Evolutionary conservation across 345 rosid genomes (phyloP).

Genomic region (Acer yangbiense): DNA sequence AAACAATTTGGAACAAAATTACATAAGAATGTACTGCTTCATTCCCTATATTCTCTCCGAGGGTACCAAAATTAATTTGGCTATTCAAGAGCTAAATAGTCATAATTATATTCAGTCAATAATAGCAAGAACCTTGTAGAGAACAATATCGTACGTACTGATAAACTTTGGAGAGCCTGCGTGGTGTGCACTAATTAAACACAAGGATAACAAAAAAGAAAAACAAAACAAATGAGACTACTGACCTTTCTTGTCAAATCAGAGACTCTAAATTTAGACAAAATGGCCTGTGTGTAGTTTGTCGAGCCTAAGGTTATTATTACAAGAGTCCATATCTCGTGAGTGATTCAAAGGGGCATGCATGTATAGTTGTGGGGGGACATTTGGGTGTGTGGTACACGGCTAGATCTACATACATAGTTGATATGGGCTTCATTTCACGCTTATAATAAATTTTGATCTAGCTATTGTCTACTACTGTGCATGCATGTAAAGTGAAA

Average conservation of each 20-base stretch:
- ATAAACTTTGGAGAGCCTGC: neutral
- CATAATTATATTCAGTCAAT: too few species aligned
- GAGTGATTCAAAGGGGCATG: constrained; percentile 18
- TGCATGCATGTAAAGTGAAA: constrained; percentile 12
- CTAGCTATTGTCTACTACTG: neutral
- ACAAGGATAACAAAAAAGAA: neutral
- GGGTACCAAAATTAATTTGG: neutral
- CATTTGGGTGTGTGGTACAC: constrained; percentile 34
- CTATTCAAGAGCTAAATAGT: neutral
- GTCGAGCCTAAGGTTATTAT: neutral
- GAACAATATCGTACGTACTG: neutral
- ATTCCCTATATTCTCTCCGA: neutral
- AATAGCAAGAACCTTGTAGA: neutral
- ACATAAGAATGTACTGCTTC: neutral
- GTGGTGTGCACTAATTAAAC: neutral
- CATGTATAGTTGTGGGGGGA: constrained; percentile 25
- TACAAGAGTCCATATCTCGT: constrained; percentile 18
- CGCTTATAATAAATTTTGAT: neutral
- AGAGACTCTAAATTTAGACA: neutral
- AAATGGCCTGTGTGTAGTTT: neutral
- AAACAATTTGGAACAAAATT: constrained; percentile 13
- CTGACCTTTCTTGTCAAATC: neutral
- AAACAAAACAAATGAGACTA: neutral
- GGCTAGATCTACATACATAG: constrained; percentile 17
- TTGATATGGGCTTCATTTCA: constrained; percentile 26